Evolutionary conservation across 2,329 filamentous ascomycete species (phyloP).

Genomic region (Fusarium austroafricanum): DNA sequence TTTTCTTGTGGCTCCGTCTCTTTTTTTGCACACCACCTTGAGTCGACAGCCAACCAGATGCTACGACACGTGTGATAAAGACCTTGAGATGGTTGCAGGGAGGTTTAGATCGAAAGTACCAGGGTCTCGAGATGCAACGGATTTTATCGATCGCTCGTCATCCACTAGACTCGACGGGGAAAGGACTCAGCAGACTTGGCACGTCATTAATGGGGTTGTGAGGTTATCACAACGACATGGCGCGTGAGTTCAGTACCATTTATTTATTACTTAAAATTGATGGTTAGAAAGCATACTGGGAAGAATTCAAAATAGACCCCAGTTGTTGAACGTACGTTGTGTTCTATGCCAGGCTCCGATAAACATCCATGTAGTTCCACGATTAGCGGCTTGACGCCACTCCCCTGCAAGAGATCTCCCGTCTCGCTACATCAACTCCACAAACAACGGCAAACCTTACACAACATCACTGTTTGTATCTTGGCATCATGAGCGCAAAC

Average conservation of each 20-base stretch:
- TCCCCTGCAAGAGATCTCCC: slow-evolving; percentile 21
- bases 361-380: slow-evolving; percentile 9
- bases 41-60: too few species aligned
- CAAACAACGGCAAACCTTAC: background rate
- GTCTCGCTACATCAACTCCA: slow-evolving; percentile 5
- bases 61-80: too few species aligned
- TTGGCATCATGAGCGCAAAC: slow-evolving; percentile 49
- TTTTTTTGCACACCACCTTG: too few species aligned
- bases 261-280: too few species aligned
- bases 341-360: background rate
- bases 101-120: too few species aligned
- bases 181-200: background rate
- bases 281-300: too few species aligned
- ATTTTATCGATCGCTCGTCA: slow-evolving; percentile 20
- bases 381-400: slow-evolving; percentile 13
- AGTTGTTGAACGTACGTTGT: background rate
- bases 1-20: too few species aligned
- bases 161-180: slow-evolving; percentile 12
- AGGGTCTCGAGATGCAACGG: too few species aligned
- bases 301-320: background rate
- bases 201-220: background rate
- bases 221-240: background rate
- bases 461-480: background rate
- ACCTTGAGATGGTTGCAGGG: too few species aligned
- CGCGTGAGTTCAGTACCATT: background rate